Base-by-base conservation (phyloP, 352 stramenopile species). In the Globisporangium recalcitrans region DNA sequence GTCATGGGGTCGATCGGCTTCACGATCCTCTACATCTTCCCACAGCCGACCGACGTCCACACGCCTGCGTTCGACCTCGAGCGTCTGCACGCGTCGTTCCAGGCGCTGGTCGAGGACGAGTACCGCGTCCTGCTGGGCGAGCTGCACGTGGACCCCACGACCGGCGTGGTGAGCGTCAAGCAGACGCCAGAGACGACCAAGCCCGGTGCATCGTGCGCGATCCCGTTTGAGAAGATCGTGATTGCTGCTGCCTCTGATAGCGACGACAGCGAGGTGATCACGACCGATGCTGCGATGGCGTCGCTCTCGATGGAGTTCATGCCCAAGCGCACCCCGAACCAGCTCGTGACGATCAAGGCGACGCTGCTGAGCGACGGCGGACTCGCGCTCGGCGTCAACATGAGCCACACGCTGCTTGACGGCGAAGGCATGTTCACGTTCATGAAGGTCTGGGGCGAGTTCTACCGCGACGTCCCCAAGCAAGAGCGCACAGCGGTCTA, bases 1-100 rank as follows among this genome's bases (percentile, higher is more conserved):
- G 63, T 76, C 56, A 85, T 88, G 74, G 64, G 60, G 31, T 60
- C 44, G 27, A 75, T 84, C 48, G 64, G 65, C 24, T 67, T 89
- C 58, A 72, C 69, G 40, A 71, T 86, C 11, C 56, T 89, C 60
- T 86, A 83, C 69, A 67, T 89, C 21, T 89, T 84, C 54, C 65
- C 76, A 9, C 72, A 67, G n/a, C n/a, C n/a, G n/a, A n/a, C n/a
- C n/a, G 56, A 60, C 22, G 32, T 8, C 16, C 11, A 36, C 48
- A 19, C 64, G 6, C 16, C 34, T 0, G 44, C 32, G 6, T 87
- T 72, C 56, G 65, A 86, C 36, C 73, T 85, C 52, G 55, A 77
- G 31, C 72, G 66, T 29, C 48, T 90, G 8, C 70, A 78, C 10
- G 48, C 32, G 0, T 69, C 76, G 0, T 79, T 87, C 56, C 4